Conservation (phyloP, 2,329 filamentous ascomycete genomes). For the Ophiosphaerella herpotricha region DNA sequence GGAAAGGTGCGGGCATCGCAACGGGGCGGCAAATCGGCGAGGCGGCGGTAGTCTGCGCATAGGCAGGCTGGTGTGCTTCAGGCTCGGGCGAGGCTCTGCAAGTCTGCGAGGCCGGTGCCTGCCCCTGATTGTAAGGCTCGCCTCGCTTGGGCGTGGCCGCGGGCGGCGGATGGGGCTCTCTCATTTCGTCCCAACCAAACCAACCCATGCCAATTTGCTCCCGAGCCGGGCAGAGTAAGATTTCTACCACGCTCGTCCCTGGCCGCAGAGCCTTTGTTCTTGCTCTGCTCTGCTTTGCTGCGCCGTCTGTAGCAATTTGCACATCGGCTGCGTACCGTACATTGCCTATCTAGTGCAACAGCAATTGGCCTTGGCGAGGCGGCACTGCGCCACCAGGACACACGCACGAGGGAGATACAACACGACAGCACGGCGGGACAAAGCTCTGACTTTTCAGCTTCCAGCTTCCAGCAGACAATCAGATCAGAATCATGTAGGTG, state of each 20-base stretch:
- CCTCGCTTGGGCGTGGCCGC: constrained; percentile 18
- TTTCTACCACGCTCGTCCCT: no score
- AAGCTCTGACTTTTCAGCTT: neutral
- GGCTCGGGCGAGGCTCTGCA: constrained; percentile 12
- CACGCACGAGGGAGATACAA: neutral
- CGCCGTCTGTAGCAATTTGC: no score
- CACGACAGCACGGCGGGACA: no score
- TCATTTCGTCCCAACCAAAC: constrained; percentile 26
- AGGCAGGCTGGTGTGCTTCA: neutral
- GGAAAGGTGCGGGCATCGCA: neutral
- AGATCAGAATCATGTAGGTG: constrained; percentile 20
- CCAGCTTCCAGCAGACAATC: neutral
- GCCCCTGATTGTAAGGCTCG: constrained; percentile 17
- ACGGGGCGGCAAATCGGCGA: constrained; percentile 1
- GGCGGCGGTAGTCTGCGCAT: neutral
- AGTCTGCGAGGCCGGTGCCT: neutral
- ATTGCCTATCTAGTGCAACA: neutral
- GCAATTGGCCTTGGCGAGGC: constrained; percentile 9
- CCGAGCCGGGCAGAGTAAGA: constrained; percentile 2
- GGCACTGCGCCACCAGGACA: constrained; percentile 11
- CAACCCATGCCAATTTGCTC: constrained; percentile 6
- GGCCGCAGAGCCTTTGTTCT: no score
- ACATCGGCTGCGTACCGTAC: no score
- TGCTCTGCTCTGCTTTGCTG: no score
- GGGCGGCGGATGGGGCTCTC: constrained; percentile 9